A percentile compares a stretch with the other conserved stretches of the same genome.
Evolutionary conservation across 2,329 filamentous ascomycete genomes (phyloP).

Genomic region (Madurella mycetomatis): DNA sequence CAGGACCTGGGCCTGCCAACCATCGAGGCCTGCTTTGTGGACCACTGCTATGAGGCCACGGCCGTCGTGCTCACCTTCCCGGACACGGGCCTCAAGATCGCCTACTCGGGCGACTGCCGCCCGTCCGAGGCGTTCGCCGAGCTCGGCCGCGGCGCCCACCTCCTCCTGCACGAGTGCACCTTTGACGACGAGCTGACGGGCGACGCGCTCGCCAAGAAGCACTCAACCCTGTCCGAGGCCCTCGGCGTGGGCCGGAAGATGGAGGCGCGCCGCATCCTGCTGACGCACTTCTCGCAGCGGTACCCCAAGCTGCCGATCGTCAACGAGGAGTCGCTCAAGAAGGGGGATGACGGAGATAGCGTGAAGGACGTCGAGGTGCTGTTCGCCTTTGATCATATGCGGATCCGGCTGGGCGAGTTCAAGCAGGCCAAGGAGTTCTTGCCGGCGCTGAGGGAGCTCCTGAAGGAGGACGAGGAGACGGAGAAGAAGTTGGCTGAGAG

Average conservation of each 20-base stretch:
- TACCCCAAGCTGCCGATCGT: constrained; percentile 69
- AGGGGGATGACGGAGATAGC: constrained; percentile 28
- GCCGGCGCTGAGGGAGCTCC: constrained; percentile 54
- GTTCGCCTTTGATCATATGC: constrained; percentile 77
- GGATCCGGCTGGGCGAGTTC: constrained; percentile 66
- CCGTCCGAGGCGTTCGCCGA: constrained; percentile 65
- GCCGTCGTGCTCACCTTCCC: constrained; percentile 75
- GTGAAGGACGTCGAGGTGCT: constrained; percentile 56
- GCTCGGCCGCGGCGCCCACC: constrained; percentile 70
- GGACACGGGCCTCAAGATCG: constrained; percentile 69
- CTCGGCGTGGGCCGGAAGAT: constrained; percentile 72
- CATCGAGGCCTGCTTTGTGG: constrained; percentile 64
- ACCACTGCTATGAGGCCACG: constrained; percentile 75
- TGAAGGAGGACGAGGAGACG: constrained; percentile 39
- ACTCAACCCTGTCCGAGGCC: constrained; percentile 84
- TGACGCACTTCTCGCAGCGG: constrained; percentile 94
- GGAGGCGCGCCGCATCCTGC: constrained; percentile 71
- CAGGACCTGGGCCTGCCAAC: constrained; percentile 54
- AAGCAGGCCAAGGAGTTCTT: constrained; percentile 60
- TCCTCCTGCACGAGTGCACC: constrained; percentile 92
- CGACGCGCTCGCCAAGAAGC: constrained; percentile 83
- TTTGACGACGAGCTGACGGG: constrained; percentile 79
- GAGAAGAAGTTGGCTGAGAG: constrained; percentile 20
- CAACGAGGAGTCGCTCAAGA: constrained; percentile 22
- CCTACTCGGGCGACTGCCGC: constrained; percentile 91